Conservation (phyloP, 2,329 filamentous ascomycete genomes). For the Phoma sp. region DNA sequence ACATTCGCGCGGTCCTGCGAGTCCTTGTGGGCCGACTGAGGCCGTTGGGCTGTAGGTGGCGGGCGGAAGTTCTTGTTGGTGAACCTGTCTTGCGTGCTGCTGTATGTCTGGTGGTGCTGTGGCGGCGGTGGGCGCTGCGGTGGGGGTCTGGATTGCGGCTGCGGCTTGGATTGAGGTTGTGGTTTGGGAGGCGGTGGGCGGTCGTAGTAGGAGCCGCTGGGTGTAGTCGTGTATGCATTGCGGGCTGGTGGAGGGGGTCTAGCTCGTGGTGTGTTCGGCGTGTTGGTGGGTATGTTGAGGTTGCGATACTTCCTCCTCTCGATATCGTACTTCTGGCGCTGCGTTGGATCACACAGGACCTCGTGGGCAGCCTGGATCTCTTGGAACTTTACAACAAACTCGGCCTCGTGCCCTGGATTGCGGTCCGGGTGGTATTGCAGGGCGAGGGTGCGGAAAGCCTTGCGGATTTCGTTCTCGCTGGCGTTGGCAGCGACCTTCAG, state of each 20-base stretch:
- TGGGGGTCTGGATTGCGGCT: too few relatives aligned
- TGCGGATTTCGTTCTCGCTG: conserved; percentile 79
- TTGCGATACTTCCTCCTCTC: conserved; percentile 59
- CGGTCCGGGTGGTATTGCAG: conserved; percentile 88
- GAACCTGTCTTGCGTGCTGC: conserved; percentile 55
- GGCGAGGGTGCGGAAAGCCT: conserved; percentile 84
- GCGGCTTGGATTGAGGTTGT: conserved; percentile 27
- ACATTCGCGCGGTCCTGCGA: conserved; percentile 52
- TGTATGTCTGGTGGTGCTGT: conserved; percentile 39
- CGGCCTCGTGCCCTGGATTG: conserved; percentile 81
- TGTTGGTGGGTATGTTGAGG: conserved; percentile 43
- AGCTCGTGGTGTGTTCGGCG: conserved; percentile 50
- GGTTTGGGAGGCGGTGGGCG: conserved; percentile 39
- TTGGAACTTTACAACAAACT: conserved; percentile 83
- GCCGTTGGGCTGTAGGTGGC: conserved; percentile 45
- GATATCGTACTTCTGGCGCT: conserved; percentile 68
- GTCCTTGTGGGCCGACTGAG: conserved; percentile 44
- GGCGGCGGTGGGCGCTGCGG: conserved; percentile 36
- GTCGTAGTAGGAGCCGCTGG: conserved; percentile 44
- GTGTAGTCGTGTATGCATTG: conserved; percentile 51
- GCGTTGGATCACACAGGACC: conserved; percentile 68
- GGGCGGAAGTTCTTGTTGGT: conserved; percentile 51
- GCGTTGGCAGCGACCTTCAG: conserved; percentile 74
- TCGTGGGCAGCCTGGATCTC: conserved; percentile 87
- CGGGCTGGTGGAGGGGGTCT: conserved; percentile 55